These are phyloP conservation scores for Pyricularia pennisetigena DNA, from an alignment of 2,329 filamentous ascomycete species.

Conservation along the genomic window DNA sequence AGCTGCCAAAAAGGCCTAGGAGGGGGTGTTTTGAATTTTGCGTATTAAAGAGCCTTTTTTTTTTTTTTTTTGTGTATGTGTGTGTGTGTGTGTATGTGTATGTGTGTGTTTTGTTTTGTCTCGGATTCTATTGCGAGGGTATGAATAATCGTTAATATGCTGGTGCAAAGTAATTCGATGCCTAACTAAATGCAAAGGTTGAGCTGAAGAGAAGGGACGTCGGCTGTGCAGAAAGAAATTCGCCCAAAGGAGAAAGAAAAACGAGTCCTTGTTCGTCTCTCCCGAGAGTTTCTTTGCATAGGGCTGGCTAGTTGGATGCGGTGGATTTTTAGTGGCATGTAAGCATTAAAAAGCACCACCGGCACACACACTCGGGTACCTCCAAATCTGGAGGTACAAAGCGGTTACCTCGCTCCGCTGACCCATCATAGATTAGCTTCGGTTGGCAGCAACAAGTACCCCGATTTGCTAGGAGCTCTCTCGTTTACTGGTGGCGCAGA, in stretches of 20 bases:
- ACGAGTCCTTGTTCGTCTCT: background rate
- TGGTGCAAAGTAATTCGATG: background rate
- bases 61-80: too few species aligned
- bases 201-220: background rate
- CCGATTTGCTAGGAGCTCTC: background rate
- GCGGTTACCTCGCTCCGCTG: background rate
- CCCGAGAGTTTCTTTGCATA: background rate
- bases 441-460: background rate
- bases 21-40: background rate
- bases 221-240: background rate
- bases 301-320: background rate
- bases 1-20: background rate
- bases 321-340: background rate
- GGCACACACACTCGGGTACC: background rate
- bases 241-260: background rate
- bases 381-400: background rate
- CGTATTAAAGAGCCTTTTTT: background rate
- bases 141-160: background rate
- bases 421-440: background rate
- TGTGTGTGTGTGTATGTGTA: too few species aligned
- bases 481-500: background rate
- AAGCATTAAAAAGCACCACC: background rate
- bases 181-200: background rate
- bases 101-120: background rate
- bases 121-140: background rate